Conservation (phyloP, 2,329 filamentous ascomycete genomes). For the Fusarium illudens region DNA sequence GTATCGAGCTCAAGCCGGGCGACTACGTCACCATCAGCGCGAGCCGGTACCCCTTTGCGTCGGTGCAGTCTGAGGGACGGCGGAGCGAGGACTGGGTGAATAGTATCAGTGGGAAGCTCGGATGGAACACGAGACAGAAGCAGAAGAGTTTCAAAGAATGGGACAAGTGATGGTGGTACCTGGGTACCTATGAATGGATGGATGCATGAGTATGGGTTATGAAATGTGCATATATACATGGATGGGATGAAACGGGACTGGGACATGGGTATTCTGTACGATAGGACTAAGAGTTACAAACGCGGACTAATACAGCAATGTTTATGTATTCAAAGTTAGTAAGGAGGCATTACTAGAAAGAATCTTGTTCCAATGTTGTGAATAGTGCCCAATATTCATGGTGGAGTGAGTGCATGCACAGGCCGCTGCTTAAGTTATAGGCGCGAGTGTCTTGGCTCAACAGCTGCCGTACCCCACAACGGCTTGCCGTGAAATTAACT, state of each 20-base stretch:
- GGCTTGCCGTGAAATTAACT: background rate
- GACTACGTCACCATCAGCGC: constrained; percentile 89
- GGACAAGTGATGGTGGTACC: constrained; percentile 46
- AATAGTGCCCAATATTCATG: too few species aligned
- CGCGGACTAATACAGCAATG: background rate
- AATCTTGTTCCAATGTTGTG: background rate
- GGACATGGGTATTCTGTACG: background rate
- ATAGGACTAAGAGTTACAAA: background rate
- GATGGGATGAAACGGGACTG: background rate
- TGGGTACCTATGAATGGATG: background rate
- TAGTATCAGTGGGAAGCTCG: constrained; percentile 79
- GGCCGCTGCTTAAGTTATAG: background rate
- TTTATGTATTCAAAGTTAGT: background rate
- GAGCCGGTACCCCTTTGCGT: constrained; percentile 81
- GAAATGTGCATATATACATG: background rate
- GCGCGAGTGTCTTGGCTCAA: too few species aligned
- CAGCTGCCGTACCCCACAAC: background rate
- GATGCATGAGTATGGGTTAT: background rate
- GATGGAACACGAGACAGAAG: constrained; percentile 82
- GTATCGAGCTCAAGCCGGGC: constrained; percentile 78
- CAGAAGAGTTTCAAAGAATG: constrained; percentile 70
- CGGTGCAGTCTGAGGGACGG: constrained; percentile 73
- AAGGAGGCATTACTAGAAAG: background rate
- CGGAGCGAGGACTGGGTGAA: constrained; percentile 83
- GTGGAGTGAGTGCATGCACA: background rate